Evolutionary conservation across 768 basidiomycete genomes (phyloP).

Genomic region (Rhizopogon roseolus): DNA sequence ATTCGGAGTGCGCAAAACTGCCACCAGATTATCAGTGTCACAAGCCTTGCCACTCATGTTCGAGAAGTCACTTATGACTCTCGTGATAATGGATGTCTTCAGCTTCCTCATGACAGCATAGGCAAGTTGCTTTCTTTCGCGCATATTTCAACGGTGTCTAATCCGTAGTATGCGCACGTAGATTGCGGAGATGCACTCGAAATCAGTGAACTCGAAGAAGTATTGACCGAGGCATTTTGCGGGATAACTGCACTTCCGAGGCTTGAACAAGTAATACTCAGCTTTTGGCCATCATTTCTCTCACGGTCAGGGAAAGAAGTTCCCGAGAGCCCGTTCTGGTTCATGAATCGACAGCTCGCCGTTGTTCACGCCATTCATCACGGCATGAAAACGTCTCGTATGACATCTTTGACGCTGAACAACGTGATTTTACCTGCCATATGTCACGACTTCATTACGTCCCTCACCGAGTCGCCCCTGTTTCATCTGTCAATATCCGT

Average conservation of each 20-base stretch:
- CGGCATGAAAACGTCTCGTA: slow-evolving; percentile 13
- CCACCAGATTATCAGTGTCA: slow-evolving; percentile 14
- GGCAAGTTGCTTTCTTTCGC: slow-evolving; percentile 8
- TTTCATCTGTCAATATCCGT: slow-evolving; percentile 27
- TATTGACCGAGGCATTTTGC: slow-evolving; percentile 19
- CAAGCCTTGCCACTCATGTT: slow-evolving; percentile 17
- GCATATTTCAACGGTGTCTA: neutral
- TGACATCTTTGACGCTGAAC: slow-evolving; percentile 19
- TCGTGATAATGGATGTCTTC: slow-evolving; percentile 19
- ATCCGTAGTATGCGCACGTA: slow-evolving; percentile 2
- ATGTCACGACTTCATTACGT: slow-evolving; percentile 22
- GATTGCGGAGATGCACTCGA: slow-evolving; percentile 20
- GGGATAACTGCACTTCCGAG: slow-evolving; percentile 14
- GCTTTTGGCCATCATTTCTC: slow-evolving; percentile 27
- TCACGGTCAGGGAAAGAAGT: slow-evolving; percentile 16
- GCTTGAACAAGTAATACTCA: slow-evolving; percentile 19
- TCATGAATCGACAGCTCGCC: slow-evolving; percentile 22
- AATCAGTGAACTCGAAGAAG: slow-evolving; percentile 26
- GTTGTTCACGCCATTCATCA: slow-evolving; percentile 20
- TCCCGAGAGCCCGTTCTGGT: slow-evolving; percentile 25
- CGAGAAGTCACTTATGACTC: slow-evolving; percentile 23
- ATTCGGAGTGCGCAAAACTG: slow-evolving; percentile 19
- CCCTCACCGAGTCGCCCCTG: slow-evolving; percentile 19
- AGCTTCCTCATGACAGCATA: slow-evolving; percentile 12
- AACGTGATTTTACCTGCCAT: slow-evolving; percentile 18